Evolutionary conservation across 805 yeast species (phyloP), one percentile per base, ranked within the genome.

Genomic region (Lipomyces chichibuensis): DNA sequence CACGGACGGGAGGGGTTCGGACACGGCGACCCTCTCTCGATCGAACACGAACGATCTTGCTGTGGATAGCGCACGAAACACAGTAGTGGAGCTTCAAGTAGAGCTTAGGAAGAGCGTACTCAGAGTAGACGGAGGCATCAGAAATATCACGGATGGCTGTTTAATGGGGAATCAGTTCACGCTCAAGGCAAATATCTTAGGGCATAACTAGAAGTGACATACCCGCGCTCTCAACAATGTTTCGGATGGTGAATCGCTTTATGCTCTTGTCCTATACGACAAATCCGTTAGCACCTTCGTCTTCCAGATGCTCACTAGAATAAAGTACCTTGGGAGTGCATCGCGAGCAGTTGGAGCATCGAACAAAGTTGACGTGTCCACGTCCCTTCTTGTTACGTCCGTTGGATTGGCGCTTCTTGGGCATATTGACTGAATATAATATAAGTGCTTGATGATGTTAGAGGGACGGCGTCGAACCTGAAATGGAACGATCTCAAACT

Each of bases 361-460:
- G 93, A 81, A 94, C 98, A 83, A 97, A 96, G 85, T 91, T 91
- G 85, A 91, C 97, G 97, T 95, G 98, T 83, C 99, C 99, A 92
- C 99, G 95, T 84, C 98, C 98, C 88, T 92, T 93, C 96, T 95
- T 95, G 96, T 95, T 95, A 89, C 99, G 94, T 89, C 99, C 99
- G 98, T 93, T 92, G 95, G 98, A 92, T 85, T 98, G 92, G 93
- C 99, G 94, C 98, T 95, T 95, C 92, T 95, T 95, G 85, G 99
- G 98, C 99, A 95, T 95, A 75, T 84, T 88, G 76, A 35, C 17
- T 25, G 62, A 17, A 29, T 53, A 33, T 43, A 43, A n/a, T 43
- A 43, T n/a, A 43, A n/a, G 49, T 17, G 49, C 11, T 17, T n/a
- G n/a, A n/a, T n/a, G 14, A 27, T 49, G 61, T 33, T 29, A 29